Evolutionary conservation across 768 basidiomycete genomes (phyloP).

Genomic region (Tricholoma matsutake): DNA sequence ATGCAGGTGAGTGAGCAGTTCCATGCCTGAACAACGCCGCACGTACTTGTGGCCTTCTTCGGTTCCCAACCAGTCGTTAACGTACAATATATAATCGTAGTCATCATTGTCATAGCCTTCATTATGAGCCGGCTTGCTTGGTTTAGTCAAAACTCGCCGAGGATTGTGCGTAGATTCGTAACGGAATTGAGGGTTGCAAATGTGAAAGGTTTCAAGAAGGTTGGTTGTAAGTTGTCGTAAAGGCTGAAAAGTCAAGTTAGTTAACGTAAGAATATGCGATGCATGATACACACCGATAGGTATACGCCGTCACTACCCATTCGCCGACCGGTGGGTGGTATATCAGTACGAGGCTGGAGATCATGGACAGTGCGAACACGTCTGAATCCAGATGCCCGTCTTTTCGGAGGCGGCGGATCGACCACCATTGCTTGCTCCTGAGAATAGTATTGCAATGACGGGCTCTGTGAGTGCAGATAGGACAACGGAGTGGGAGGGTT

Average conservation of each 20-base stretch:
- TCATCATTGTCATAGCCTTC: conserved; percentile 99
- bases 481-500: conserved; percentile 73
- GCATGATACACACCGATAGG: conserved; percentile 65
- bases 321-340: conserved; percentile 60
- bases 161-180: conserved; percentile 97
- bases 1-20: conserved; percentile 11
- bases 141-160: conserved; percentile 94
- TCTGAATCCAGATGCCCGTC: conserved; percentile 74
- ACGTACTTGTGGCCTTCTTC: conserved; percentile 93
- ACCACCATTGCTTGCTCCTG: conserved; percentile 72
- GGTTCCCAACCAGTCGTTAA: conserved; percentile 94
- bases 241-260: conserved; percentile 37
- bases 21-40: conserved; percentile 2
- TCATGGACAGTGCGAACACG: conserved; percentile 75
- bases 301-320: conserved; percentile 75
- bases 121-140: conserved; percentile 92
- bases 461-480: conserved; percentile 52
- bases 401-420: conserved; percentile 58
- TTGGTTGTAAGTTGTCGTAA: conserved; percentile 74
- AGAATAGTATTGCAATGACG: conserved; percentile 53
- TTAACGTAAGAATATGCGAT: not conserved
- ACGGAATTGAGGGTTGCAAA: conserved; percentile 92
- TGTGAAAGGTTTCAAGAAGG: conserved; percentile 86
- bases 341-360: conserved; percentile 70
- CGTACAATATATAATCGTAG: conserved; percentile 98